Conservation (phyloP, 1,284 basidiomycete species). For the Afroboletus lepidellus region DNA sequence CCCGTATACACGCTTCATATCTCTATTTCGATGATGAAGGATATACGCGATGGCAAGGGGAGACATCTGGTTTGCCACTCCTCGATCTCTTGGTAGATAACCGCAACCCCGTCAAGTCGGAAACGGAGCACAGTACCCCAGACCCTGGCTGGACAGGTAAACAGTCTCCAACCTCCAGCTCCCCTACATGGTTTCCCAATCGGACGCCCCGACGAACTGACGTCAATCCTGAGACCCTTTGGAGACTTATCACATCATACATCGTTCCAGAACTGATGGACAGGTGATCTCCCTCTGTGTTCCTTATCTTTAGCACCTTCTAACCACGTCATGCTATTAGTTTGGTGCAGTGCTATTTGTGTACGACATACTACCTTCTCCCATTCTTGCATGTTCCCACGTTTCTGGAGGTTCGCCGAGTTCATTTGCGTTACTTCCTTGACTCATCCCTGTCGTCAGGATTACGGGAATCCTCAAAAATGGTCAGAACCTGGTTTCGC, state of each 20-base stretch:
- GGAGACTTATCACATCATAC: constrained; percentile 71
- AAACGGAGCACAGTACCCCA: constrained; percentile 28
- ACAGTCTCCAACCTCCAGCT: constrained; percentile 29
- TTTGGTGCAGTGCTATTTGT: constrained; percentile 77
- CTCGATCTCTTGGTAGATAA: constrained; percentile 77
- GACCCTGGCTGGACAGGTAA: constrained; percentile 27
- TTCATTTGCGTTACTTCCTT: constrained; percentile 4
- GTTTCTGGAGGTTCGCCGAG: constrained; percentile 69
- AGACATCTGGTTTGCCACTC: constrained; percentile 85
- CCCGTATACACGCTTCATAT: constrained; percentile 69
- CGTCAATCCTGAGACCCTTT: constrained; percentile 75
- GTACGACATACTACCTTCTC: constrained; percentile 88
- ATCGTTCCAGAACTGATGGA: constrained; percentile 90
- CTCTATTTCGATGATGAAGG: constrained; percentile 82
- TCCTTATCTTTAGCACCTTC: constrained; percentile 8
- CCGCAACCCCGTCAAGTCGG: constrained; percentile 40
- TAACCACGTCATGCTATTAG: constrained; percentile 38
- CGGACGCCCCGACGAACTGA: constrained; percentile 69
- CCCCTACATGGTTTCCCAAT: constrained; percentile 72
- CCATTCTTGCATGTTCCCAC: constrained; percentile 89
- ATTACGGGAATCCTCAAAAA: constrained; percentile 88
- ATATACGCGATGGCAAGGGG: constrained; percentile 83
- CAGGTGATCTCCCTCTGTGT: constrained; percentile 47
- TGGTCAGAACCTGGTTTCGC: constrained; percentile 93
- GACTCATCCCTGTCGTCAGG: constrained; percentile 43